Base-by-base conservation (phyloP, 768 basidiomycete species). In the Boletus rufocinnamomeus region DNA sequence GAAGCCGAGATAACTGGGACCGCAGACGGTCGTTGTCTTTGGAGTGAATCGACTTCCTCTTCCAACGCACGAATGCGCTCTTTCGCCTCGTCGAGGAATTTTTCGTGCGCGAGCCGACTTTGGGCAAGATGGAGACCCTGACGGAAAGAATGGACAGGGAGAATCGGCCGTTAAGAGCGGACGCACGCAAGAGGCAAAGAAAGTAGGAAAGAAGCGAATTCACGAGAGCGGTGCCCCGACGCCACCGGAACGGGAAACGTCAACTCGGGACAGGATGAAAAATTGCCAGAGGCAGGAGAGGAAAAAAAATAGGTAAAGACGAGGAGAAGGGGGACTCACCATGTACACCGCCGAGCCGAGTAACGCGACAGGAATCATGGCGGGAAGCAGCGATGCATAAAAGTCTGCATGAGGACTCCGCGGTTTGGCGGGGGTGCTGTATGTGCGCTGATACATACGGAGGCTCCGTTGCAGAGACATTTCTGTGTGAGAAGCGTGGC, bases 321-420 rank as follows among this genome's bases (percentile, higher is more conserved):
- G 27, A 28, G 35, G 32, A 37, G 10, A 13, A n/a, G n/a, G 35
- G 35, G 38, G 38, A 61, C 81, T 57, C 68, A 89, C 91, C 64
- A 91, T 77, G 74, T 91, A 93, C 56, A 93, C 81, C 10, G 86
- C 88, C 52, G 89, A 91, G 19, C 90, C 91, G 14, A 93, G 78
- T 52, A 93, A 75, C 52, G 86, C 84, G 53, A 93, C 76, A 10
- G 91, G 91, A 50, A 92, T 74, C 89, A 92, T 92, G 34, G 83
- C 83, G 28, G 91, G 91, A 40, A 88, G 73, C 50, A 86, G 79
- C 52, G 84, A 80, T 45, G 83, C 76, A 71, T 93, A 93, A 80
- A 87, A 85, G 63, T 79, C 75, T 7, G 81, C 82, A 70, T 92
- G 88, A 13, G 78, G 74, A 32, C 81, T 84, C 56, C 67, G 65